A percentile compares a stretch with the other conserved stretches of the same genome.
phyloP scores from a whole-genome alignment of 768 basidiomycete species.

The Leucosporidium scottii region DNA sequence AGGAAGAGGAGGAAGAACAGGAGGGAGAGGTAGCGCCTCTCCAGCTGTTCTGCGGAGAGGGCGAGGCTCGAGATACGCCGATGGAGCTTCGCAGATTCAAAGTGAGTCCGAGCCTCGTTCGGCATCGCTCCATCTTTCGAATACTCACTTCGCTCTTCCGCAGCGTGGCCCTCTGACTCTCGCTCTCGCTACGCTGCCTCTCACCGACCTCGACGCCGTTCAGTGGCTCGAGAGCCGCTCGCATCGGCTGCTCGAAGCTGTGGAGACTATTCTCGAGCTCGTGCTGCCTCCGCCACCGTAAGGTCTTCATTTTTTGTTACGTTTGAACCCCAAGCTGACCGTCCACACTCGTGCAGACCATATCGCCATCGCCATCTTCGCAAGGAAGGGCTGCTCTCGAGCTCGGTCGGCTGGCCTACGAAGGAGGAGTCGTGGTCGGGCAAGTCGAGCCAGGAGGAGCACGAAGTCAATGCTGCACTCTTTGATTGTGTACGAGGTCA shows the following conservation, averaged over 20 bases:
- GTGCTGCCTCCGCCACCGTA: not conserved
- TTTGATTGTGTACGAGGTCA: not conserved
- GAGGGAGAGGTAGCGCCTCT: not conserved
- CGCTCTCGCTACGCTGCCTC: not conserved
- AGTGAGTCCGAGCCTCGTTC: not conserved
- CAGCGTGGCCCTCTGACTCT: slow-evolving; percentile 17
- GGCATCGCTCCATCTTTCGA: not conserved
- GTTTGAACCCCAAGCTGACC: not conserved
- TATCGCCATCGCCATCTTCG: slow-evolving; percentile 13
- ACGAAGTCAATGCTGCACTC: not conserved
- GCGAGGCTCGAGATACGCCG: not conserved
- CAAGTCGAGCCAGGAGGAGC: not conserved
- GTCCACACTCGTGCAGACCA: not conserved
- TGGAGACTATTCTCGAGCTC: slow-evolving; percentile 12
- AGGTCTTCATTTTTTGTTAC: too few relatives aligned
- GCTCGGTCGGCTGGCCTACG: not conserved
- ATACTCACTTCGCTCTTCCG: not conserved
- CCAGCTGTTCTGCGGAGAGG: not conserved
- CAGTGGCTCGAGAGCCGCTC: slow-evolving; percentile 5
- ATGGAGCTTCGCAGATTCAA: not conserved
- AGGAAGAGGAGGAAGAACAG: not conserved
- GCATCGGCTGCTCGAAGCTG: slow-evolving; percentile 14
- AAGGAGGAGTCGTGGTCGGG: not conserved
- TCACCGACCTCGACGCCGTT: not conserved
- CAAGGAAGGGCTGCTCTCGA: not conserved